Base-by-base conservation (phyloP, 139 green algal genomes). In the Raphidocelis subcapitata region DNA sequence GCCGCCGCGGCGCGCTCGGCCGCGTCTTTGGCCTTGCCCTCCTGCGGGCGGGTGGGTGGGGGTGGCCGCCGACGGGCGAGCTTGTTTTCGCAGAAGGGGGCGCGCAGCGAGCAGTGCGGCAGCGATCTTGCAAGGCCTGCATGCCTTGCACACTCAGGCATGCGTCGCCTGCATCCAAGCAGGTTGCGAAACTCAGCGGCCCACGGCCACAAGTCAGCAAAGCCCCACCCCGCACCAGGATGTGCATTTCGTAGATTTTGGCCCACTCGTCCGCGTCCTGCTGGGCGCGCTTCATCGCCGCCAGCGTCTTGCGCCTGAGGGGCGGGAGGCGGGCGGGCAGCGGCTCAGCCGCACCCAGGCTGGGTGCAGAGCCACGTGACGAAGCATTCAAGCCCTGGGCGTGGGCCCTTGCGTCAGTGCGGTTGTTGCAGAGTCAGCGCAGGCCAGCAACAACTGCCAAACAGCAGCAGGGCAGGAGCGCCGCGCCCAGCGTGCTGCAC, bases 211-310 rank as follows among this genome's bases (percentile, higher is more conserved):
- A n/a, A n/a, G n/a, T n/a, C n/a, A n/a, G n/a, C n/a, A n/a, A n/a
- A n/a, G n/a, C n/a, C n/a, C n/a, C 10, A 8, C 24, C 54, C 54
- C 24, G 18, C 8, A 31, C 54, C 24, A 14, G 64, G 63, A 86
- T 76, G 46, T 65, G 74, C 60, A 76, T 75, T 44, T 76, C 51
- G 62, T 70, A 86, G 46, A 86, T 82, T 18, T 79, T 78, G 15
- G 81, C 72, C 81, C 81, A 86, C 72, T 86, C 81, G n/a, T 86
- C 76, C 10, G 72, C 75, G 3, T 71, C 71, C 26, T 79, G 51
- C 51, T 82, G 76, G 5, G 76, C 72, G 0, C 55, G 59, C 67
- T 86, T 86, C 51, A 82, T 41, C n/a, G 49, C 46, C 1, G 79
- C 72, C 8, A 80, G 63, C 14, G 67, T 80, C 51, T 77, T 78